Base-by-base conservation (phyloP, 352 stramenopile genomes). In the Globisporangium nagaii region DNA sequence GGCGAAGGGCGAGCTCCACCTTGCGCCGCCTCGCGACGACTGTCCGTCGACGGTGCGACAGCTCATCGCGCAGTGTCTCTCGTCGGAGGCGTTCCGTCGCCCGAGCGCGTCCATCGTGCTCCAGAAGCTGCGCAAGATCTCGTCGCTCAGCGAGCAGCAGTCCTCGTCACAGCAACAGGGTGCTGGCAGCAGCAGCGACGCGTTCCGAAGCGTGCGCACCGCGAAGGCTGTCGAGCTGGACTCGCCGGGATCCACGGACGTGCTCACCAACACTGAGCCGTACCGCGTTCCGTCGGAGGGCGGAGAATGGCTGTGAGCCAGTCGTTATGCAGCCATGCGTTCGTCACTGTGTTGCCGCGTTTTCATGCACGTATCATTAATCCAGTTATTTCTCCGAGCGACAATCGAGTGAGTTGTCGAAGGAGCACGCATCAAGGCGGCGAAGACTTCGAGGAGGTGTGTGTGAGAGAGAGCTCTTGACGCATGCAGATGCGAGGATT, bases 41-140 rank as follows among this genome's bases (percentile, higher is more conserved):
- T 60, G 53, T 5, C 53, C 53, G 9, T 10, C 31, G 44, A 28
- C 5, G 20, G 36, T 60, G 24, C 42, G 34, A 4, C 11, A n/a
- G 17, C 22, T 67, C 9, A 37, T 54, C 17, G 28, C 56, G 36
- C 27, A 46, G 20, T 70, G 58, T 42, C 41, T 70, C n/a, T 61
- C 37, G 5, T n/a, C 22, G 0, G 52, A 66, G 17, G 52, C 58
- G 27, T 35, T 43, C 19, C 41, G 27, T 3, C 58, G 63, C 3
- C 62, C 62, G 27, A 68, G 36, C 17, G 30, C 54, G 9, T 13
- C 40, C n/a, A 10, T 7, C 17, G 37, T 61, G 19, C 17, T 56
- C 10, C 54, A 61, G 20, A 34, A 24, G 24, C 28, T 61, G 36
- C 54, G 28, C 15, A 36, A 56, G 7, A 15, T 47, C 32, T 35